Evolutionary conservation across 1,139 yeast species (phyloP), one percentile per base, ranked within the genome.

Genomic region (Yamadazyma mexicana): DNA sequence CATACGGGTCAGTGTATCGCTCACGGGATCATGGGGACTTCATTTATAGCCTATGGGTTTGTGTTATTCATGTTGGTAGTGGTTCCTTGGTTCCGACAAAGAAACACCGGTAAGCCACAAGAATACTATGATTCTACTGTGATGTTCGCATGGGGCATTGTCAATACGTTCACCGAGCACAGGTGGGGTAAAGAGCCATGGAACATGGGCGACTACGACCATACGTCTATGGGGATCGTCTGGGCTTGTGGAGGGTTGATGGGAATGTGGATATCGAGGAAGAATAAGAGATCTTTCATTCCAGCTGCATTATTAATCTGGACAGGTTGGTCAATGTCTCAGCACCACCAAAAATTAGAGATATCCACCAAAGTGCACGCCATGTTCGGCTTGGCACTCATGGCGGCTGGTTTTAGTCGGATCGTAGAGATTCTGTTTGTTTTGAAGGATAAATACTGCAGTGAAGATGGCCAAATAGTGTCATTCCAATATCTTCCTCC

Each of bases 161-260:
- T 91, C 44, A 91, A 91, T 59, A 88, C 97, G 0, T 91, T 91
- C 59, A 91, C 98, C 1, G 98, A 91, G 60, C 98, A 91, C 60
- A 69, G 97, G 47, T 89, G 97, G 97, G 95, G 95, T 26, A 59
- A 61, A 34, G 92, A 87, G 56, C 77, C 71, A 8, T 91, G 98
- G 98, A 73, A 77, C 36, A 94, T 87, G 71, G 94, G 95, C 4
- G 95, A 86, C 58, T 87, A 83, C 58, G 96, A 89, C 63, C 97
- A 89, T 61, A 88, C 98, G 0, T 79, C 95, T 20, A 88, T 91
- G 96, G 98, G 98, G 2, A 85, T 91, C 42, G 75, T 91, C 30
- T 91, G 97, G 95, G 89, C 96, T 94, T 79, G 88, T 41, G 95
- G 96, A 36, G 98, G 97, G 2, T 66, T 88, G 49, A 64, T 88